These are phyloP conservation scores for Podospora fimiseda DNA, from an alignment of 495 filamentous ascomycete species.

Conservation along the genomic window DNA sequence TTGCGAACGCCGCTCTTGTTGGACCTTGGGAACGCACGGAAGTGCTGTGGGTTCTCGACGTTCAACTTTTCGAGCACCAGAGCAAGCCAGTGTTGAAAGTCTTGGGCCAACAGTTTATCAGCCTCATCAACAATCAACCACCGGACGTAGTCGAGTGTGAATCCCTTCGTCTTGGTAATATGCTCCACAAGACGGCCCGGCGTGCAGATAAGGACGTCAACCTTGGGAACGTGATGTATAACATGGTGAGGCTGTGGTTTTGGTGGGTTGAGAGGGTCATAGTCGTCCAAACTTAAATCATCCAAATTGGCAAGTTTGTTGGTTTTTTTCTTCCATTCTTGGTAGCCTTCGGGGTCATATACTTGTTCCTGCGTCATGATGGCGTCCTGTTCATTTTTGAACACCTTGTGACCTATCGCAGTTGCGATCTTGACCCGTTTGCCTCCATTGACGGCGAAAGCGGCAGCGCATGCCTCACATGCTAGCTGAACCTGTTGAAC, in stretches of 20 bases:
- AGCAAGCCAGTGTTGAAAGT: slow-evolving; percentile 86
- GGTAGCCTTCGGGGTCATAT: slow-evolving; percentile 31
- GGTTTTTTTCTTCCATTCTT: slow-evolving; percentile 18
- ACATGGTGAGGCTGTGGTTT: slow-evolving; percentile 54
- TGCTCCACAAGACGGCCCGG: slow-evolving; percentile 92
- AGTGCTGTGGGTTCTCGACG: slow-evolving; percentile 21
- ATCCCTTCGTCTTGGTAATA: slow-evolving; percentile 73
- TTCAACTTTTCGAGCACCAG: slow-evolving; percentile 59
- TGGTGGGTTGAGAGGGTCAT: slow-evolving; percentile 9
- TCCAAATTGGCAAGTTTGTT: slow-evolving; percentile 15
- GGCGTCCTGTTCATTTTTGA: slow-evolving; percentile 65
- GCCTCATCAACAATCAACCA: slow-evolving; percentile 95
- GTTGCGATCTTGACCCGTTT: slow-evolving; percentile 69
- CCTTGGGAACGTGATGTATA: slow-evolving; percentile 55
- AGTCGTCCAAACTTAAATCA: slow-evolving; percentile 18
- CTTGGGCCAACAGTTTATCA: slow-evolving; percentile 82
- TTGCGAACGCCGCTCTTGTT: slow-evolving; percentile 53
- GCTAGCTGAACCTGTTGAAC: slow-evolving; percentile 74
- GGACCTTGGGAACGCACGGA: slow-evolving; percentile 45
- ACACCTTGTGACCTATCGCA: slow-evolving; percentile 68
- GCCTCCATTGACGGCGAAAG: slow-evolving; percentile 40
- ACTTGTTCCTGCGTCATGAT: slow-evolving; percentile 58
- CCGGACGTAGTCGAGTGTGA: slow-evolving; percentile 63
- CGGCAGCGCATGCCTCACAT: slow-evolving; percentile 56
- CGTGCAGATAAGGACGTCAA: slow-evolving; percentile 87